A percentile compares a stretch with the other conserved stretches of the same genome.
phyloP scores from a whole-genome alignment of 2,329 filamentous ascomycete genomes.

The Colletotrichum tropicale region DNA sequence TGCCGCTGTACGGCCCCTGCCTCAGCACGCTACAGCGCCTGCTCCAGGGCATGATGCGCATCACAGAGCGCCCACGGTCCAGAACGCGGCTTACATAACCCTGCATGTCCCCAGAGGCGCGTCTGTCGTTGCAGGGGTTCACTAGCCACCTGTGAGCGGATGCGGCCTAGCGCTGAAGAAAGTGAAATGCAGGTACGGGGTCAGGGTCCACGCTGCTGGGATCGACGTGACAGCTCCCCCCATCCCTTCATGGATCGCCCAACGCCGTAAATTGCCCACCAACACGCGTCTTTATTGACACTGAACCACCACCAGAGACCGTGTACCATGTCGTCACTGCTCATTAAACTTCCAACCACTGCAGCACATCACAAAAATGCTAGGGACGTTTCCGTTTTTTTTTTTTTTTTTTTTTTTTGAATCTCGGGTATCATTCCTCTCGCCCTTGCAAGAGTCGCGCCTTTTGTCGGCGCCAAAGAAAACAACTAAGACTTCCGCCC shows the following conservation, averaged over 20 bases:
- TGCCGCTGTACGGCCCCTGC: neutral
- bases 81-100: constrained; percentile 14
- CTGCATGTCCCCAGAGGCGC: constrained; percentile 15
- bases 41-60: neutral
- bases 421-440: constrained; percentile 21
- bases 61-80: neutral
- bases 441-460: constrained; percentile 8
- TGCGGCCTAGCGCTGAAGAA: constrained; percentile 19
- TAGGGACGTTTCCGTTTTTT: neutral
- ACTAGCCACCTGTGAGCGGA: constrained; percentile 2
- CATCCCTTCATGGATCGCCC: neutral
- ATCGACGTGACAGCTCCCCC: constrained; percentile 8
- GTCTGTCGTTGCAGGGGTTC: constrained; percentile 7
- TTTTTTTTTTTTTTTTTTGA: constrained; percentile 6
- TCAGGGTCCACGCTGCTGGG: constrained; percentile 16
- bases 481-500: neutral
- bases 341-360: neutral
- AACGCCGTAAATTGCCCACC: neutral
- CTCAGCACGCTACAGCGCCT: neutral
- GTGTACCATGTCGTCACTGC: neutral
- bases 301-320: neutral
- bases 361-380: neutral
- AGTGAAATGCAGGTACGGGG: constrained; percentile 14
- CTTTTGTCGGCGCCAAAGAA: neutral
- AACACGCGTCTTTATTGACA: neutral